These are phyloP conservation scores for Cladosporium sp. DNA, from an alignment of 2,329 filamentous ascomycete genomes.

Conservation along the genomic window DNA sequence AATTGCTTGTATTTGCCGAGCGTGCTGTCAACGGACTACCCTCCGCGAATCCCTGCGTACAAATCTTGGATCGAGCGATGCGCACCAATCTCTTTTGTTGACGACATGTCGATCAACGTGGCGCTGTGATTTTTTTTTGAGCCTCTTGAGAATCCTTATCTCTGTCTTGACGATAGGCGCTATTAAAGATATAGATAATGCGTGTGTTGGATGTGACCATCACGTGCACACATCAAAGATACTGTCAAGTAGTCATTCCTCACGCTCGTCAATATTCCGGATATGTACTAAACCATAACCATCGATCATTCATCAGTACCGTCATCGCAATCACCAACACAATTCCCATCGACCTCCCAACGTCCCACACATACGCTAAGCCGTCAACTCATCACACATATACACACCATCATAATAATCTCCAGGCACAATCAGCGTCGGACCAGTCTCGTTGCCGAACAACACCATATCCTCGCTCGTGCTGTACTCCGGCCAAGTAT, in stretches of 20 bases:
- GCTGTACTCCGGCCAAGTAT: constrained; percentile 9
- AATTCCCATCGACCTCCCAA: background rate
- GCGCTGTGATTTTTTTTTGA: background rate
- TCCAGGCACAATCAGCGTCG: constrained; percentile 4
- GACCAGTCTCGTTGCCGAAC: constrained; percentile 6
- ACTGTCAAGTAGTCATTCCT: too few species aligned
- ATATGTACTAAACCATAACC: background rate
- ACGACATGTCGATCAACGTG: background rate
- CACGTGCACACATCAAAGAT: background rate
- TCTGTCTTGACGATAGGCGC: background rate
- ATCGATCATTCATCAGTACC: background rate
- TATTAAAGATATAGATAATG: too few species aligned
- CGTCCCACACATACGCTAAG: background rate
- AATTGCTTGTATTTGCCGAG: constrained; percentile 8
- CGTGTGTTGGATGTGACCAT: too few species aligned
- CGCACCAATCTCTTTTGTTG: background rate
- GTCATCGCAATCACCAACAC: background rate
- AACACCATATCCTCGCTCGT: background rate
- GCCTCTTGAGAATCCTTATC: background rate
- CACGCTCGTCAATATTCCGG: background rate
- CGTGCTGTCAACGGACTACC: background rate
- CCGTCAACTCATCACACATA: constrained; percentile 4
- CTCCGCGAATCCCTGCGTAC: constrained; percentile 1
- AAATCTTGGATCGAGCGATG: constrained; percentile 9
- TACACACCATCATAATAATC: constrained; percentile 10